Evolutionary conservation across 345 rosid species (phyloP).

Genomic region (Eucalyptus sp.): DNA sequence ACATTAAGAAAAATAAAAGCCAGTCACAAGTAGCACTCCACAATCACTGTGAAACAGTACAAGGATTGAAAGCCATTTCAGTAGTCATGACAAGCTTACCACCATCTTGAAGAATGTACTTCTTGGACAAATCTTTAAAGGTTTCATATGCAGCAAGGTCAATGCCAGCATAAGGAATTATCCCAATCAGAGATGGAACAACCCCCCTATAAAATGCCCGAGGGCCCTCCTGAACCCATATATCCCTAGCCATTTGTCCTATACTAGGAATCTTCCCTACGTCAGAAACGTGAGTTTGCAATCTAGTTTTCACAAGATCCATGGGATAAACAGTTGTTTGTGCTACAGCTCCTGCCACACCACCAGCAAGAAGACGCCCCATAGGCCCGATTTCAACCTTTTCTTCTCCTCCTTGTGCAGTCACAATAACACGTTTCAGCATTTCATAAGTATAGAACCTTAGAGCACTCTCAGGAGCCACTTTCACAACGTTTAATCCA

Average conservation of each 20-base stretch:
- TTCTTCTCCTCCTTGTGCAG: constrained; percentile 31
- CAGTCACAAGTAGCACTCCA: background rate
- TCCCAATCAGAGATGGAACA: constrained; percentile 81
- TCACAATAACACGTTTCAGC: constrained; percentile 47
- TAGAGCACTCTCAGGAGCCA: constrained; percentile 91
- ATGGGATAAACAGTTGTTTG: constrained; percentile 79
- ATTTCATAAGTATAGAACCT: constrained; percentile 72
- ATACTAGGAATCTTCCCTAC: constrained; percentile 54
- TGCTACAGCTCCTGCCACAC: constrained; percentile 91
- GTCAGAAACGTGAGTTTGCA: constrained; percentile 59
- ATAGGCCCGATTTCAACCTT: constrained; percentile 44
- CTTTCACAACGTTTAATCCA: constrained; percentile 76
- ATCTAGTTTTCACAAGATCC: constrained; percentile 92
- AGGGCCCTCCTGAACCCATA: constrained; percentile 76
- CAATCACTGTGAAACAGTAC: background rate
- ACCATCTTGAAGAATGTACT: constrained; percentile 48
- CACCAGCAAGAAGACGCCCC: constrained; percentile 73
- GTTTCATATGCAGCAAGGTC: constrained; percentile 93
- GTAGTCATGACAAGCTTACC: constrained; percentile 23
- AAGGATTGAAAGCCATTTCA: background rate
- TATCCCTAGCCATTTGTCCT: constrained; percentile 50
- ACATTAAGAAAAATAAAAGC: background rate
- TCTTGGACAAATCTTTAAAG: constrained; percentile 72
- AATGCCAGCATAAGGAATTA: constrained; percentile 90
- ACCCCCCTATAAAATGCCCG: constrained; percentile 84